A percentile compares a stretch with the other conserved stretches of the same genome.
Conservation (phyloP, 345 rosid genomes). For the Corchorus olitorius region DNA sequence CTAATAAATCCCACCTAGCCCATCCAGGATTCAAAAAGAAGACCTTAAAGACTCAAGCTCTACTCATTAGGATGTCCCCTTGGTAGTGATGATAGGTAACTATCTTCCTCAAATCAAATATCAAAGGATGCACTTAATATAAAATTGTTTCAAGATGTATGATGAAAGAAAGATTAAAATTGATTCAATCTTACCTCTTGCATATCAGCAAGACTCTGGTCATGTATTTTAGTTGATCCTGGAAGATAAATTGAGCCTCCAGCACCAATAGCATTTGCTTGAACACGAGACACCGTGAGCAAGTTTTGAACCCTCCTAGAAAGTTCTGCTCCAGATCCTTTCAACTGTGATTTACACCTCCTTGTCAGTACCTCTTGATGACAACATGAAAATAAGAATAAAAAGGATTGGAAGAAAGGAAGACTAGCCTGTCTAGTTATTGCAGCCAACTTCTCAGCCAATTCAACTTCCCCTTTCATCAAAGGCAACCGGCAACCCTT, state of each 20-base stretch:
- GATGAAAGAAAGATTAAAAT: background rate
- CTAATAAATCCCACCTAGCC: too few relatives aligned
- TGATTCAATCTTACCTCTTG: slow-evolving; percentile 63
- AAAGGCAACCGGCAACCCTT: slow-evolving; percentile 87
- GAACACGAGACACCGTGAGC: slow-evolving; percentile 69
- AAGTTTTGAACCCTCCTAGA: slow-evolving; percentile 90
- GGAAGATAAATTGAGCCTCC: slow-evolving; percentile 77
- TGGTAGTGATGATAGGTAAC: background rate
- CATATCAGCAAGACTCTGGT: slow-evolving; percentile 93
- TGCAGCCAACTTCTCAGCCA: slow-evolving; percentile 79
- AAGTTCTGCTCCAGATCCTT: slow-evolving; percentile 97
- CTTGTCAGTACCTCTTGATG: slow-evolving; percentile 23
- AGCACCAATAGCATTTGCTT: slow-evolving; percentile 60
- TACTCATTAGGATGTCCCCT: too few relatives aligned
- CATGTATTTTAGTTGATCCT: slow-evolving; percentile 93
- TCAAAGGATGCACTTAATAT: background rate
- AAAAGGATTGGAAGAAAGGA: slow-evolving; percentile 16
- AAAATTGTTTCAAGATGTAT: background rate
- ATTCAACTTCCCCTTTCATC: slow-evolving; percentile 83
- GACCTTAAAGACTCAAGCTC: too few relatives aligned
- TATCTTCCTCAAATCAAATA: background rate
- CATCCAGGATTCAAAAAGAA: too few relatives aligned
- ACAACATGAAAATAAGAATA: slow-evolving; percentile 5
- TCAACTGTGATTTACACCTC: slow-evolving; percentile 57
- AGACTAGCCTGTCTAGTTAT: slow-evolving; percentile 75